Conservation (phyloP, 306 rosid genomes). For the Trifolium dubium region DNA sequence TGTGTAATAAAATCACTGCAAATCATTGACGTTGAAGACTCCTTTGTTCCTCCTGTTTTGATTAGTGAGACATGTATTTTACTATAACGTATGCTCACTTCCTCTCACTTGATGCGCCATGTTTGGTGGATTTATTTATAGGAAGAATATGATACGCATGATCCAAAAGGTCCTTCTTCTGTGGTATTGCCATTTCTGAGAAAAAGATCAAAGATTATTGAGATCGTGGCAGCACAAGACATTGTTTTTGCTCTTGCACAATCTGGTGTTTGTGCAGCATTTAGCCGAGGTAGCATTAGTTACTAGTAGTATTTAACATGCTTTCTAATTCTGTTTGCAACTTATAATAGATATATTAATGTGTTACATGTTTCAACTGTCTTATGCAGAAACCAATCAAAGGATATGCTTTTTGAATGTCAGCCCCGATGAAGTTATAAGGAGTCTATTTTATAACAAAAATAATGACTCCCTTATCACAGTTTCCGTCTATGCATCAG, state of each 20-base stretch:
- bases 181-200: constrained; percentile 59
- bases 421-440: constrained; percentile 97
- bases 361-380: constrained; percentile 32
- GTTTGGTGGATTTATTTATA: constrained; percentile 38
- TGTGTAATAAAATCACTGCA: not conserved
- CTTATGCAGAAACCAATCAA: constrained; percentile 85
- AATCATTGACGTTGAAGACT: constrained; percentile 14
- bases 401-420: constrained; percentile 96
- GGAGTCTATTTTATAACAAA: constrained; percentile 95
- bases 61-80: constrained; percentile 22
- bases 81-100: constrained; percentile 1
- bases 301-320: not conserved
- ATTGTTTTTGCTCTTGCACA: constrained; percentile 72
- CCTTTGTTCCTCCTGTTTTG: constrained; percentile 14
- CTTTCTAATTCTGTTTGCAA: constrained; percentile 8
- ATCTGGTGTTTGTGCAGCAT: constrained; percentile 72
- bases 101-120: not conserved
- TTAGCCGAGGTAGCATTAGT: constrained; percentile 59
- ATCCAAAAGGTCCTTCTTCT: constrained; percentile 63
- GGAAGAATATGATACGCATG: constrained; percentile 74
- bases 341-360: constrained; percentile 34
- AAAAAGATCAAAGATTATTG: constrained; percentile 63
- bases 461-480: constrained; percentile 98
- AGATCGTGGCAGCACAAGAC: constrained; percentile 67
- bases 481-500: constrained; percentile 98